Evolutionary conservation across 2,329 filamentous ascomycete species (phyloP).

Genomic region (Byssochlamys sp.): DNA sequence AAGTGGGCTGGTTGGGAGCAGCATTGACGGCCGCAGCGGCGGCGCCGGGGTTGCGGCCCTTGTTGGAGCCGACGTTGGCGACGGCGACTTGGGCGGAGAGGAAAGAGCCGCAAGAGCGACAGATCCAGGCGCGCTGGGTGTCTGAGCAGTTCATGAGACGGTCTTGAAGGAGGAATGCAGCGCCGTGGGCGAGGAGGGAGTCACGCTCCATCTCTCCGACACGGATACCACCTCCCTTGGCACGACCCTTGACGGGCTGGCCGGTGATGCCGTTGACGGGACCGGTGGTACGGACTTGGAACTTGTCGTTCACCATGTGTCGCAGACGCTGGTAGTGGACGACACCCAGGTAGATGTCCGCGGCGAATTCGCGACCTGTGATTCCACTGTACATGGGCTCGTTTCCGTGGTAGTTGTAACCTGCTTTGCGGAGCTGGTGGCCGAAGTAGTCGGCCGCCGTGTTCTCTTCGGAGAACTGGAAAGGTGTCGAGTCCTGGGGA

Average conservation of each 20-base stretch:
- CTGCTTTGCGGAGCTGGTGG: constrained; percentile 85
- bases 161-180: constrained; percentile 88
- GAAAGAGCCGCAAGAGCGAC: constrained; percentile 81
- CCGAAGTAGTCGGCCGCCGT: constrained; percentile 92
- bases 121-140: constrained; percentile 81
- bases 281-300: constrained; percentile 91
- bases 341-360: constrained; percentile 91
- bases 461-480: constrained; percentile 85
- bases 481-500: constrained; percentile 92
- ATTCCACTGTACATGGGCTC: constrained; percentile 98
- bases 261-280: constrained; percentile 83
- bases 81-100: constrained; percentile 61
- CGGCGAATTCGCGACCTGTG: constrained; percentile 84
- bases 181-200: constrained; percentile 85
- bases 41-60: constrained; percentile 18
- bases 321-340: constrained; percentile 96
- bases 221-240: constrained; percentile 94
- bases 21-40: constrained; percentile 22
- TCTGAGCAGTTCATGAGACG: constrained; percentile 95
- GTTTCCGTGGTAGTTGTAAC: constrained; percentile 96
- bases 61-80: constrained; percentile 18
- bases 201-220: constrained; percentile 99
- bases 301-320: constrained; percentile 99
- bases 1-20: constrained; percentile 17
- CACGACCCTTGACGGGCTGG: constrained; percentile 92